Base-by-base conservation (phyloP, 2,329 filamentous ascomycete genomes). In the Exophiala lecanii-corni region DNA sequence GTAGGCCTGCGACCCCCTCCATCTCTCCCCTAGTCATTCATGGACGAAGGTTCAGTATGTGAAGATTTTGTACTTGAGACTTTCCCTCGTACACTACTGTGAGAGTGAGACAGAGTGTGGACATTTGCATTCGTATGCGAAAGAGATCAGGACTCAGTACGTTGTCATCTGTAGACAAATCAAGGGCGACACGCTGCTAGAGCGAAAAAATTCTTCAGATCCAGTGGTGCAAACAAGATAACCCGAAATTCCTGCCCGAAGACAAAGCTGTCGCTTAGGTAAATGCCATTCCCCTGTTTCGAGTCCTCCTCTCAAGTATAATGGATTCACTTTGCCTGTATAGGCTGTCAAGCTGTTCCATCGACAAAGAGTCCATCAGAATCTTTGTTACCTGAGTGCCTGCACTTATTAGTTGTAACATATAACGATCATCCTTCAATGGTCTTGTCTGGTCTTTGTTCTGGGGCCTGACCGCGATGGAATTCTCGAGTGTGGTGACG, bases 301-400 rank as follows among this genome's bases (percentile, higher is more conserved):
- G 39, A 39, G 45, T 34, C 31, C 67, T 69, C 36, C 84, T 75
- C 52, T 87, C 80, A 59, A 86, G 79, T 57, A 92, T 89, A 65
- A 84, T 74, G 62, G 78, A 77, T 68, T 92, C 87, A 39, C 86
- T 92, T 57, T 82, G 78, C 71, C 86, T 76, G 74, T 94, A 94
- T 65, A 94, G 73, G 62, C 75, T 74, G 68, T 91, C 85, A 59
- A 92, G 73, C 61, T 83, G 86, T 55, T 86, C 79, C 86, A 92
- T 91, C 45, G 87, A 86, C 51, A 77, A 75, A 33, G 85, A 82
- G 68, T 94, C 87, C 69, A 87, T 89, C 49, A 94, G 70, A 51
- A 94, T 89, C 65, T 88, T 91, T 47, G 86, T 84, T 47, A 94
- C 87, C 65, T 94, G 87, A 40, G 88, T 85, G 28, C 87, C 87